Base-by-base conservation (phyloP, 2,329 filamentous ascomycete genomes). In the Xylariaceae sp. region DNA sequence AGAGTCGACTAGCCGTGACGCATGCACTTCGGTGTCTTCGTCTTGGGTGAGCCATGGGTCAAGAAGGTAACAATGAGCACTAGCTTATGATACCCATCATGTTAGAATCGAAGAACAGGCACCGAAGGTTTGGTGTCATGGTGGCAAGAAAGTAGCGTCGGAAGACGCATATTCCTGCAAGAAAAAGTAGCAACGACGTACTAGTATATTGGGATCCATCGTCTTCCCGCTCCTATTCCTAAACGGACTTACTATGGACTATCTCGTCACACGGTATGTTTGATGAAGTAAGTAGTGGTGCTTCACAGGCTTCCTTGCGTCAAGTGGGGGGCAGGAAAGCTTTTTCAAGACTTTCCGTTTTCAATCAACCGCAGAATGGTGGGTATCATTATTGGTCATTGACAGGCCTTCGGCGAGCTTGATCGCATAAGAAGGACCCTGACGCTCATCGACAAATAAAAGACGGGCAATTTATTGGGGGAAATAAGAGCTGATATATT, bases 381-480 rank as follows among this genome's bases (percentile, higher is more conserved):
- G 48, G 46, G 52, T 59, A 14, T 51, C 44, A 61, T 56, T 47
- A 59, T 56, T 58, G 52, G 44, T 41, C 47, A 26, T 20, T 20
- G 40, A 37, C 23, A 16, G 7, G 29, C 44, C 26, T 9, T 26
- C 23, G 47, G 20, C 41, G 47, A 18, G 43, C 21, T 43, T 48
- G 45, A 47, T 46, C 44, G 20, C 20, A 26, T 52, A 20, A 29
- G 44, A 45, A 51, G 40, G 20, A 14, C 44, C 29, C 40, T 20
- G 40, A 32, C 37, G 4, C 44, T 49, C 26, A 29, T 54, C 48
- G 29, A 40, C 59, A 44, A 54, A 61, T 56, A 20, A 47, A 37
- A 54, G 46, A 37, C n/a, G 52, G 48, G 41, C 48, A 52, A 37
- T 26, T 32, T 48, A 49, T n/a, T 19, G 44, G 46, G 49, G 23